A percentile compares a stretch with the other conserved stretches of the same genome.
These are phyloP conservation scores for Cercospora citrullina DNA, from an alignment of 2,329 filamentous ascomycete genomes.

Conservation along the genomic window DNA sequence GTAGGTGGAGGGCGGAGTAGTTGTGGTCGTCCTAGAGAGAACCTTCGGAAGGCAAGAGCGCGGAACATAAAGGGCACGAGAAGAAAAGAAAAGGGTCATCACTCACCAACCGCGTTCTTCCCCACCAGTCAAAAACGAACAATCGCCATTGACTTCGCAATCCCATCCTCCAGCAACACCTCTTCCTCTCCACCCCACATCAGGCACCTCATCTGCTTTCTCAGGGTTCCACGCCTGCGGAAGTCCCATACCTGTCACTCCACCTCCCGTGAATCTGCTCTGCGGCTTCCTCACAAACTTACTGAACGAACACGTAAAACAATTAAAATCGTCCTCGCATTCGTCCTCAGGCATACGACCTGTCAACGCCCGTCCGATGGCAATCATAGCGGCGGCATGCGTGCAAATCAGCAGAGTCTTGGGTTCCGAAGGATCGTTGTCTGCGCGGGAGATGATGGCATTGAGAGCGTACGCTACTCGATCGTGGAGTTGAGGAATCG, in stretches of 20 bases:
- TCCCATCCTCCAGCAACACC: conserved; percentile 78
- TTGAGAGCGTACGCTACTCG: conserved; percentile 70
- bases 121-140: conserved; percentile 74
- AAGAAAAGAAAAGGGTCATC: conserved; percentile 12
- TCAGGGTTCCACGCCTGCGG: conserved; percentile 33
- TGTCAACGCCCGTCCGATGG: conserved; percentile 78
- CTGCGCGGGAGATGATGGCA: conserved; percentile 70
- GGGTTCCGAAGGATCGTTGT: conserved; percentile 62
- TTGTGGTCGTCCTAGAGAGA: background rate
- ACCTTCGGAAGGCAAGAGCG: background rate
- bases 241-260: conserved; percentile 6
- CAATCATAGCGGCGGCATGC: conserved; percentile 88
- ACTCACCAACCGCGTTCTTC: conserved; percentile 85
- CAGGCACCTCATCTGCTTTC: conserved; percentile 42
- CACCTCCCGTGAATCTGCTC: conserved; percentile 20
- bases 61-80: background rate
- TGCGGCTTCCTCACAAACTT: conserved; percentile 58
- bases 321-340: conserved; percentile 75
- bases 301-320: conserved; percentile 79
- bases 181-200: conserved; percentile 58
- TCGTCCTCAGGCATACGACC: conserved; percentile 71
- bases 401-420: conserved; percentile 77
- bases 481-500: conserved; percentile 74
- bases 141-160: conserved; percentile 79
- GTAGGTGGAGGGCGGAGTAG: background rate